These are phyloP conservation scores for Amphichorda felina DNA, from an alignment of 2,329 filamentous ascomycete species.

Conservation along the genomic window DNA sequence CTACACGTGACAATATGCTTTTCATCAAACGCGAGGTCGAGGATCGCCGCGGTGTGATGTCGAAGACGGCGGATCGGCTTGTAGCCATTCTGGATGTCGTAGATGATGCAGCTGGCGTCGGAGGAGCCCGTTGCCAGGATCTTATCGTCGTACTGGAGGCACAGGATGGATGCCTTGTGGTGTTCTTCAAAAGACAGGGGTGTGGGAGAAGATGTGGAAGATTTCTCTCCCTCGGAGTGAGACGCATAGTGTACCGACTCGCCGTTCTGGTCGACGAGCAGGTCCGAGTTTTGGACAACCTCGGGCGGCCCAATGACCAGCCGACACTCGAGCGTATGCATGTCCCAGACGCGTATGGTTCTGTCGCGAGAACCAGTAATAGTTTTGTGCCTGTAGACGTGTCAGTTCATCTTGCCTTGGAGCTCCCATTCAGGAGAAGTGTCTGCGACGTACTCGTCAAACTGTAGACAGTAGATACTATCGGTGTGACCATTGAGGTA, in stretches of 20 bases:
- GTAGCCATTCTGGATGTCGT: conserved; percentile 71
- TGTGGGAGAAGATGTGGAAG: conserved; percentile 36
- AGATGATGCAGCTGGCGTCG: conserved; percentile 82
- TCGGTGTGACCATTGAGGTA: conserved; percentile 91
- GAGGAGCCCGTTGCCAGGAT: conserved; percentile 94
- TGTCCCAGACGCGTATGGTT: conserved; percentile 93
- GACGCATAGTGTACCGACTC: conserved; percentile 43
- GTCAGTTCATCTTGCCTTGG: conserved; percentile 21
- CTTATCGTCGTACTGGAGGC: conserved; percentile 83
- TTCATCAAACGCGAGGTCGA: conserved; percentile 88
- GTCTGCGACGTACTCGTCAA: conserved; percentile 75
- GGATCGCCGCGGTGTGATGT: conserved; percentile 75
- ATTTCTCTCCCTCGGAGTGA: conserved; percentile 33
- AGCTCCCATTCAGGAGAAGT: too few species aligned
- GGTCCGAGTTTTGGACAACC: conserved; percentile 39
- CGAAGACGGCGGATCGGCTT: conserved; percentile 66
- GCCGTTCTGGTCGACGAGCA: conserved; percentile 40
- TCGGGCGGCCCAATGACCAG: conserved; percentile 75
- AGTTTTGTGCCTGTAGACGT: conserved; percentile 63
- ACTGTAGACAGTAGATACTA: conserved; percentile 96
- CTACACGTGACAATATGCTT: conserved; percentile 93
- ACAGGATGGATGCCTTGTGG: conserved; percentile 88
- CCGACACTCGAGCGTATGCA: conserved; percentile 74
- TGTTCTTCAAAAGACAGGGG: conserved; percentile 50
- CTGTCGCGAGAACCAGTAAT: conserved; percentile 93